phyloP scores from a whole-genome alignment of 768 basidiomycete genomes.

The Cystofilobasidium macerans region DNA sequence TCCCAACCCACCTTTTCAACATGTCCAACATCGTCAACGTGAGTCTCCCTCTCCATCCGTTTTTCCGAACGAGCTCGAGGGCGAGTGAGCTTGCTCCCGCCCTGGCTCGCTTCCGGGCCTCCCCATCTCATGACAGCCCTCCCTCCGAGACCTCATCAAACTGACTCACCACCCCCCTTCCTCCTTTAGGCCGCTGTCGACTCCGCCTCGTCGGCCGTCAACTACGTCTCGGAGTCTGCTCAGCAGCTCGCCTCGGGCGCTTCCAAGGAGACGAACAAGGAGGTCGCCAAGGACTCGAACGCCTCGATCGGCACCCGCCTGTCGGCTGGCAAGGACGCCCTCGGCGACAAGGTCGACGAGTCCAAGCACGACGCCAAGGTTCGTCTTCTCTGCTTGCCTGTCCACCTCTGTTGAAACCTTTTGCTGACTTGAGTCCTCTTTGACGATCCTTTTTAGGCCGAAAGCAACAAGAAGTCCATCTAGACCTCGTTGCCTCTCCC shows the following conservation, averaged over 20 bases:
- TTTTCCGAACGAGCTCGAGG: too few relatives aligned
- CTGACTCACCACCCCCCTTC: too few relatives aligned
- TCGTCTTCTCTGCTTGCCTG: not conserved
- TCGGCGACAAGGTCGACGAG: slow-evolving; percentile 24
- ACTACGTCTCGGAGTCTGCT: slow-evolving; percentile 18
- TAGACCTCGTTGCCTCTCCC: too few relatives aligned
- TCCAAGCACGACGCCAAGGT: slow-evolving; percentile 13
- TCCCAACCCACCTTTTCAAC: not conserved
- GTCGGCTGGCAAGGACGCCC: slow-evolving; percentile 18
- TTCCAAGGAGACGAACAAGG: slow-evolving; percentile 20
- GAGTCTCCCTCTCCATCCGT: not conserved
- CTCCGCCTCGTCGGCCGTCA: slow-evolving; percentile 1
- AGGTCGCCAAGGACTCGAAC: slow-evolving; percentile 21
- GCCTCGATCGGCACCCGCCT: slow-evolving; percentile 20
- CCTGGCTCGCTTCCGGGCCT: not conserved
- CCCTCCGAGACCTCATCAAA: too few relatives aligned
- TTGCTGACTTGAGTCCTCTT: slow-evolving; percentile 22
- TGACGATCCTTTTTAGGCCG: too few relatives aligned
- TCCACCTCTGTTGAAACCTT: too few relatives aligned
- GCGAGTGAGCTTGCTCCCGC: too few relatives aligned
- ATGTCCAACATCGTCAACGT: slow-evolving; percentile 10
- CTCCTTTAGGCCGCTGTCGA: not conserved
- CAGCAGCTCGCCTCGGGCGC: not conserved
- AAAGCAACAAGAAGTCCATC: too few relatives aligned
- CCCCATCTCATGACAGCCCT: not conserved